Conservation (phyloP, 345 rosid genomes). For the Citrus medica region DNA sequence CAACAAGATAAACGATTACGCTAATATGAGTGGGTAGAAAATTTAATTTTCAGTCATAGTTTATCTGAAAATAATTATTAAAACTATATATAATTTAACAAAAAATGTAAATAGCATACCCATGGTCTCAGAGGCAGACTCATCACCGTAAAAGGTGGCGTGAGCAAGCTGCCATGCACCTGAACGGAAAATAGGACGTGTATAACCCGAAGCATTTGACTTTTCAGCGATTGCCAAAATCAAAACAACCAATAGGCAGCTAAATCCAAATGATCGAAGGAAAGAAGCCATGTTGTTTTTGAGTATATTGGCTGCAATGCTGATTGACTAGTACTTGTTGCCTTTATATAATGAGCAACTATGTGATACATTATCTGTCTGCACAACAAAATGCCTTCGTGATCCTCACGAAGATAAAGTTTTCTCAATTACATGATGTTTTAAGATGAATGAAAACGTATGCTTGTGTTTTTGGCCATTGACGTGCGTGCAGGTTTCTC, state of each 20-base stretch:
- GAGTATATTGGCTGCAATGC: not conserved
- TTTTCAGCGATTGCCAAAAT: slow-evolving; percentile 18
- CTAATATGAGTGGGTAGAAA: too few relatives aligned
- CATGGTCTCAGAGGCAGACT: slow-evolving; percentile 58
- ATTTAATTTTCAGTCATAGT: too few relatives aligned
- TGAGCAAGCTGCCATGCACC: slow-evolving; percentile 52
- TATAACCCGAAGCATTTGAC: slow-evolving; percentile 16
- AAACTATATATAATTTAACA: too few relatives aligned
- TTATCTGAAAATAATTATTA: too few relatives aligned
- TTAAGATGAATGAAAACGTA: not conserved
- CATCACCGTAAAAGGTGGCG: slow-evolving; percentile 79
- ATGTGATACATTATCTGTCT: not conserved
- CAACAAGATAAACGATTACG: too few relatives aligned
- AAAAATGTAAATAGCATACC: slow-evolving; percentile 30
- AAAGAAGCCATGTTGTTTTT: slow-evolving; percentile 23
- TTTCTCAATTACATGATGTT: not conserved
- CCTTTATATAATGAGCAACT: not conserved
- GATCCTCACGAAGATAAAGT: slow-evolving; percentile 35
- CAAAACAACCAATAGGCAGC: slow-evolving; percentile 21
- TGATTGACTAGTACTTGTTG: not conserved
- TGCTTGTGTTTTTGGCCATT: not conserved
- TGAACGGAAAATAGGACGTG: slow-evolving; percentile 30
- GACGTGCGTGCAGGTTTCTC: slow-evolving; percentile 19
- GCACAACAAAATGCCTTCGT: slow-evolving; percentile 22
- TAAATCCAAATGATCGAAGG: slow-evolving; percentile 37